Conservation (phyloP, 2,329 filamentous ascomycete genomes). For the Hymenoscyphus scutula region DNA sequence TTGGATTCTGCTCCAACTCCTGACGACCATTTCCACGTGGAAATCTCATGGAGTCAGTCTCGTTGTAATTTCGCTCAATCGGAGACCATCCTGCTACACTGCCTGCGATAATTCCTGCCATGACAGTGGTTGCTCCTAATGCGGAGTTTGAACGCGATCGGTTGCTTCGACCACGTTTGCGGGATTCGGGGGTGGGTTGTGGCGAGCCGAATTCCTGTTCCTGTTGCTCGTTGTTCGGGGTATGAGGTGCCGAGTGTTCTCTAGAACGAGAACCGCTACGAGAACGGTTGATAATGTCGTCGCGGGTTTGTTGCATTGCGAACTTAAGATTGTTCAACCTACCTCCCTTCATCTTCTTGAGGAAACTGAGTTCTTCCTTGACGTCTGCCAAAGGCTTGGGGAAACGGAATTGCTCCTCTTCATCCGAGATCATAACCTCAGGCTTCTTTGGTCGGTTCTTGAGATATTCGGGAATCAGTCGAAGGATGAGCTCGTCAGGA, state of each 20-base stretch:
- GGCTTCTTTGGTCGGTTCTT: conserved; percentile 33
- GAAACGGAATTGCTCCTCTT: conserved; percentile 64
- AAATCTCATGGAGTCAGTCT: conserved; percentile 33
- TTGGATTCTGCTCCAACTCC: conserved; percentile 43
- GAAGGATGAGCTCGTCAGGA: conserved; percentile 57
- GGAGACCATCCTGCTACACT: conserved; percentile 77
- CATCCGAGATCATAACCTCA: conserved; percentile 59
- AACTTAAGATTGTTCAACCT: conserved; percentile 80
- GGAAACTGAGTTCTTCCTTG: conserved; percentile 75
- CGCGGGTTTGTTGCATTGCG: conserved; percentile 70
- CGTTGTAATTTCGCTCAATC: conserved; percentile 53
- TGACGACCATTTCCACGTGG: conserved; percentile 28
- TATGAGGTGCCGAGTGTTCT: conserved; percentile 62
- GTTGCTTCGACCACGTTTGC: conserved; percentile 65
- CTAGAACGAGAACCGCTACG: conserved; percentile 62
- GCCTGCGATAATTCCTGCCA: conserved; percentile 80
- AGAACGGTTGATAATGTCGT: conserved; percentile 61
- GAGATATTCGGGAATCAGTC: conserved; percentile 33
- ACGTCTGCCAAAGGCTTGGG: conserved; percentile 72
- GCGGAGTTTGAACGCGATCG: conserved; percentile 65
- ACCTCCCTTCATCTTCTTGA: conserved; percentile 77
- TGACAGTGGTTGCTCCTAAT: conserved; percentile 71
- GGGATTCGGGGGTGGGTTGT: conserved; percentile 56
- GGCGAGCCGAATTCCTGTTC: conserved; percentile 50
- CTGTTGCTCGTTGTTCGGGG: conserved; percentile 53